A percentile compares a stretch with the other conserved stretches of the same genome.
These are phyloP conservation scores for Bryoerythrophyllum caledonicum DNA, from an alignment of 225 moss, liverwort and hornwort genomes.

Conservation along the genomic window DNA sequence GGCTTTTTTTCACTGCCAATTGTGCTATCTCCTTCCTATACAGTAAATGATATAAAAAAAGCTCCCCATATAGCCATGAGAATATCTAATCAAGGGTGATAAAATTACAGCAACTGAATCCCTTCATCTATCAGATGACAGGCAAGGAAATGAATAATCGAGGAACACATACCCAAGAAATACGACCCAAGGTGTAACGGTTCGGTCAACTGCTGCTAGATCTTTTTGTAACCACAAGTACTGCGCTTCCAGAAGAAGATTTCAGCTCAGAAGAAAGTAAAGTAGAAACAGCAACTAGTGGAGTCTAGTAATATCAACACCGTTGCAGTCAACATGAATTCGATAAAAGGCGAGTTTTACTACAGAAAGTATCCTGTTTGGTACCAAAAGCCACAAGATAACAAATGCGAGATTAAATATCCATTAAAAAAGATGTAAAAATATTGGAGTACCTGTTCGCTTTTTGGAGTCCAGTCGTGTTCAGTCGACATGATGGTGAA, in stretches of 20 bases:
- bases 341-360: neutral
- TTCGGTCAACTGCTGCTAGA: conserved; percentile 51
- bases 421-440: no score
- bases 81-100: neutral
- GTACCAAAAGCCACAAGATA: no score
- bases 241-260: conserved; percentile 27
- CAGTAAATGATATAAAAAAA: no score
- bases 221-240: conserved; percentile 53
- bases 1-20: no score
- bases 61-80: no score
- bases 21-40: no score
- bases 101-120: no score
- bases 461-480: conserved; percentile 52
- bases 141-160: neutral
- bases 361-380: no score
- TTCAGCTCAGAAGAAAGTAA: neutral
- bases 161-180: conserved; percentile 46
- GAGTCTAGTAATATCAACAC: neutral
- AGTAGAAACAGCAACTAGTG: no score
- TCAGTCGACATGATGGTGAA: conserved; percentile 76
- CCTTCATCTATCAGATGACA: neutral
- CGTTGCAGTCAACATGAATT: neutral
- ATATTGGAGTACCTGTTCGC: conserved; percentile 43
- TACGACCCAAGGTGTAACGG: conserved; percentile 57
- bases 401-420: no score